phyloP scores from a whole-genome alignment of 257 asterid species.

The Coffea eugenioides region DNA sequence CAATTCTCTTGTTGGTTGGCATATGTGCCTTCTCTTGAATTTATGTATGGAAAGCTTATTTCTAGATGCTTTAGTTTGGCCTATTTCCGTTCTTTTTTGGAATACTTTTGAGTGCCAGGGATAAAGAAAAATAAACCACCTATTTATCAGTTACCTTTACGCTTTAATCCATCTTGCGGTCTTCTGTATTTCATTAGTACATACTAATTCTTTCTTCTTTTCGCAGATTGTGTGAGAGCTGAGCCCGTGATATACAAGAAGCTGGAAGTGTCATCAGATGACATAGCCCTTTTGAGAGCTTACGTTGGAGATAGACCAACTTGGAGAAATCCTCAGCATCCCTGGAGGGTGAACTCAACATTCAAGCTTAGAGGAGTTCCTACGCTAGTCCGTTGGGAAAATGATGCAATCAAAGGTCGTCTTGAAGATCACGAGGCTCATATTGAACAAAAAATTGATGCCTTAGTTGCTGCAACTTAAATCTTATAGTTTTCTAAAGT shows the following conservation, averaged over 20 bases:
- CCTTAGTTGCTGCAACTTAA: constrained; percentile 45
- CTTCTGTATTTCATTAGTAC: not conserved
- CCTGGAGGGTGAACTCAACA: constrained; percentile 66
- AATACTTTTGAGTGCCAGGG: not conserved
- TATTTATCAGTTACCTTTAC: not conserved
- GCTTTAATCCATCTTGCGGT: not conserved
- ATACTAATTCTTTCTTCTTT: not conserved
- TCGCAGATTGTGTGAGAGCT: constrained; percentile 85
- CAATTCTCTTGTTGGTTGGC: too few species aligned
- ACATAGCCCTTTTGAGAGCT: constrained; percentile 72
- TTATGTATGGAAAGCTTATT: too few species aligned
- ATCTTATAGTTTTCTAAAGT: not conserved
- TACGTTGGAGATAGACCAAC: constrained; percentile 92
- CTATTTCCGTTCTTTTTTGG: too few species aligned
- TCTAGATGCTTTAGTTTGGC: too few species aligned
- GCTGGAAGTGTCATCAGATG: constrained; percentile 62
- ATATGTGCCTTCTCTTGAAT: too few species aligned
- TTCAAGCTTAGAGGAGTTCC: constrained; percentile 85
- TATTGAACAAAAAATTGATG: constrained; percentile 49
- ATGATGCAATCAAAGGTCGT: constrained; percentile 53
- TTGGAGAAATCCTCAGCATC: constrained; percentile 81
- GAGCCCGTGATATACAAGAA: constrained; percentile 90
- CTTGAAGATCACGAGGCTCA: constrained; percentile 94
- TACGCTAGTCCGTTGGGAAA: constrained; percentile 79
- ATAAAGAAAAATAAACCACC: not conserved